These are phyloP conservation scores for Hyaloperonospora brassicae DNA, from an alignment of 352 stramenopile species.

Conservation along the genomic window DNA sequence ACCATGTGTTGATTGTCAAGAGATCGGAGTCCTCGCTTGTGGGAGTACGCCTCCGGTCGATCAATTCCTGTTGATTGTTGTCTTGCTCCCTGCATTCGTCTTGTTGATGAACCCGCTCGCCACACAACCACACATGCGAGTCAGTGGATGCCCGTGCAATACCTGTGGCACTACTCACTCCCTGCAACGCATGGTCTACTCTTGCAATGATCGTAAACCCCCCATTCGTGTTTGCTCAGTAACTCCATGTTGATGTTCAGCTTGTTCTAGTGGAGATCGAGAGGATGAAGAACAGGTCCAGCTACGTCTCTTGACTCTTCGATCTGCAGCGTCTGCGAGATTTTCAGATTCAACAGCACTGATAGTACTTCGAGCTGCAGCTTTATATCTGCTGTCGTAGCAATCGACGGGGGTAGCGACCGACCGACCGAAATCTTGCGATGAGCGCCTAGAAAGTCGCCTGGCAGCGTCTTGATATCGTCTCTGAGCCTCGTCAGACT, in stretches of 20 bases:
- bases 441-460: slow-evolving; percentile 64
- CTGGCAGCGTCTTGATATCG: slow-evolving; percentile 46
- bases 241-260: slow-evolving; percentile 43
- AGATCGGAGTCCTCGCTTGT: slow-evolving; percentile 28
- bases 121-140: neutral
- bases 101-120: slow-evolving; percentile 39
- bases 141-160: neutral
- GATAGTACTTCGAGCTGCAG: slow-evolving; percentile 60
- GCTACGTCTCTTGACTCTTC: slow-evolving; percentile 37
- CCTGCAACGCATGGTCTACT: slow-evolving; percentile 13
- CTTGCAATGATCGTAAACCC: slow-evolving; percentile 52
- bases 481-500: slow-evolving; percentile 22
- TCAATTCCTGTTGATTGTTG: slow-evolving; percentile 45
- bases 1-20: slow-evolving; percentile 50
- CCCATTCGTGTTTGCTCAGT: slow-evolving; percentile 20
- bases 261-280: slow-evolving; percentile 48
- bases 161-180: neutral
- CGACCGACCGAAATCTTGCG: slow-evolving; percentile 56
- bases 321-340: slow-evolving; percentile 49
- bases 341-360: slow-evolving; percentile 54
- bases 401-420: slow-evolving; percentile 40
- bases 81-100: slow-evolving; percentile 37
- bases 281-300: slow-evolving; percentile 25
- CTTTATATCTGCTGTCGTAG: slow-evolving; percentile 47
- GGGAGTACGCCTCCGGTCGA: slow-evolving; percentile 35